A percentile compares a stretch with the other conserved stretches of the same genome.
Evolutionary conservation across 345 rosid species (phyloP).

Genomic region (Lepidium didymum): DNA sequence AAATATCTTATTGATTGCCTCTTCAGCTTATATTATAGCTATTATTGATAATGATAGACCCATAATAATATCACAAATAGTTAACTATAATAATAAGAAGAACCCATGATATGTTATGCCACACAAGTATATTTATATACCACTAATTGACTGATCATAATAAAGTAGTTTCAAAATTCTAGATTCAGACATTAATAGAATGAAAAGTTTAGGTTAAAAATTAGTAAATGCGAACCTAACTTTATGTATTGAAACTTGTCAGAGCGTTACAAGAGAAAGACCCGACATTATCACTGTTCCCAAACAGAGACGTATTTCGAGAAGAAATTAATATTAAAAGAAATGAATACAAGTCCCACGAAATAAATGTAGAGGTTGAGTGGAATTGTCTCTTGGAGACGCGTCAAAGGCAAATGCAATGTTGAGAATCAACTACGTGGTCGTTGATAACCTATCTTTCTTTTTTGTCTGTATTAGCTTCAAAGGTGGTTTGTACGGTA

Average conservation of each 20-base stretch:
- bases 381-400: slow-evolving; percentile 15
- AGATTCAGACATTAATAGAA: not conserved
- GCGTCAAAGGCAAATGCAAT: slow-evolving; percentile 17
- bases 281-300: not conserved
- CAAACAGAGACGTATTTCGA: slow-evolving; percentile 5
- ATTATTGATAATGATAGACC: not conserved
- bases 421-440: slow-evolving; percentile 19
- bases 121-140: no score
- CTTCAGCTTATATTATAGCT: slow-evolving; percentile 9
- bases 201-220: not conserved
- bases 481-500: slow-evolving; percentile 9
- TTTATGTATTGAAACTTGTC: not conserved
- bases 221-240: not conserved
- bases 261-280: not conserved
- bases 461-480: not conserved
- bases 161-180: not conserved
- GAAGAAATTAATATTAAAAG: not conserved
- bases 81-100: not conserved
- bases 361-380: not conserved
- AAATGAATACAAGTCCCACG: not conserved
- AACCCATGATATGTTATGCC: not conserved
- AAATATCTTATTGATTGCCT: slow-evolving; percentile 14
- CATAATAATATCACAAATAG: not conserved
- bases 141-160: no score
- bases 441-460: slow-evolving; percentile 29